A percentile compares a stretch with the other conserved stretches of the same genome.
These are phyloP conservation scores for Penicillium vulpinum DNA, from an alignment of 2,329 filamentous ascomycete genomes.

Conservation along the genomic window DNA sequence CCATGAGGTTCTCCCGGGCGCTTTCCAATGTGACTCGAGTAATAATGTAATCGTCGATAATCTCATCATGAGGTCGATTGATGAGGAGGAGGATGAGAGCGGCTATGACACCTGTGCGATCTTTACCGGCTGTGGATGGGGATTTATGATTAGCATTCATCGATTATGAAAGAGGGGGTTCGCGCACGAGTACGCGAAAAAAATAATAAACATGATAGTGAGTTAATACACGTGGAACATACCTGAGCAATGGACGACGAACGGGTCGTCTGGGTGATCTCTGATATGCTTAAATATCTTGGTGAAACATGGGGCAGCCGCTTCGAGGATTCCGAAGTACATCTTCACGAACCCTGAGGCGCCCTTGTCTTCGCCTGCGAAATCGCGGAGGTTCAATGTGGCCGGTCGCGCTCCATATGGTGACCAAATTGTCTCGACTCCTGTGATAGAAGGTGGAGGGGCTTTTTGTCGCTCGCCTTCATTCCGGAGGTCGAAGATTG, in stretches of 20 bases:
- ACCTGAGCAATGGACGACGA: conserved; percentile 65
- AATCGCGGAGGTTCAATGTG: conserved; percentile 22
- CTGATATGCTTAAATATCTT: conserved; percentile 63
- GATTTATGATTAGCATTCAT: neutral
- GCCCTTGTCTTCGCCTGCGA: conserved; percentile 54
- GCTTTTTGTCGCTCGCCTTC: conserved; percentile 44
- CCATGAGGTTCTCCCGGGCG: conserved; percentile 22
- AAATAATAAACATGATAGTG: neutral
- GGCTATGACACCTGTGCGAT: conserved; percentile 71
- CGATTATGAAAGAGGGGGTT: neutral
- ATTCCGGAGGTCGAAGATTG: conserved; percentile 69
- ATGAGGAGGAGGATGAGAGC: conserved; percentile 66
- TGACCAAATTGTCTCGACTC: conserved; percentile 55
- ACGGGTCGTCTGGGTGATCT: conserved; percentile 47
- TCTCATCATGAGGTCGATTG: conserved; percentile 57
- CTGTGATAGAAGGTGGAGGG: conserved; percentile 54
- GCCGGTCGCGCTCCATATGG: conserved; percentile 53
- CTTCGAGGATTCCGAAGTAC: conserved; percentile 67
- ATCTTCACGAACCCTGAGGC: conserved; percentile 66
- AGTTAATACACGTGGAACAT: neutral
- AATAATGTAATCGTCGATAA: conserved; percentile 65
- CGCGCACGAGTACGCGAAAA: neutral
- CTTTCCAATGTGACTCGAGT: conserved; percentile 28
- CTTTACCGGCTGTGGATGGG: conserved; percentile 66
- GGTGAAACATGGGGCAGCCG: conserved; percentile 59